These are phyloP conservation scores for Candida nitratophila DNA, from an alignment of 805 yeast genomes.

Conservation along the genomic window DNA sequence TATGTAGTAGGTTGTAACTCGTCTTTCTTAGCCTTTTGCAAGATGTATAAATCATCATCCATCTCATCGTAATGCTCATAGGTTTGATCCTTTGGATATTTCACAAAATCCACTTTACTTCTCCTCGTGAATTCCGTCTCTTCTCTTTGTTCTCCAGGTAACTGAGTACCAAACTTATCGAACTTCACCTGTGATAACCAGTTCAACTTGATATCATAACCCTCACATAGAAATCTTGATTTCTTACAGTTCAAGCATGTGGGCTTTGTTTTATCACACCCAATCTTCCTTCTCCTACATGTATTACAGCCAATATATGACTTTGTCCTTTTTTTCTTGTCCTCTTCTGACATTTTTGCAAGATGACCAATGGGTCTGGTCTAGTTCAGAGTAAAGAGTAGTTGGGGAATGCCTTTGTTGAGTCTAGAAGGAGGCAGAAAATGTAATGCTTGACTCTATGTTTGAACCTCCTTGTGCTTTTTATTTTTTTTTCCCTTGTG, in stretches of 20 bases:
- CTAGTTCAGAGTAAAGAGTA: too few species aligned
- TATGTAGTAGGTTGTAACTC: conserved; percentile 1
- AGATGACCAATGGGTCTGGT: too few species aligned
- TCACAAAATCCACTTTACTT: conserved; percentile 66
- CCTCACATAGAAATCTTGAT: conserved; percentile 66
- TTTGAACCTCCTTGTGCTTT: too few species aligned
- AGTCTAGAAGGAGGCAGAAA: too few species aligned
- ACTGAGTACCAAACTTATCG: conserved; percentile 37
- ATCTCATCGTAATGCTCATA: conserved; percentile 77
- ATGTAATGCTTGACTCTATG: too few species aligned
- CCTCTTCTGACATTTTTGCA: neutral
- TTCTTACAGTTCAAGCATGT: conserved; percentile 63
- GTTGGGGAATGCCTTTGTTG: too few species aligned
- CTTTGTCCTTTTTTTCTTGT: conserved; percentile 40
- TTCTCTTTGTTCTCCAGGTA: conserved; percentile 24
- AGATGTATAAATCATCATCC: conserved; percentile 57
- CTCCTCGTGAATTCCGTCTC: conserved; percentile 55
- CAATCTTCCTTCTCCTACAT: conserved; percentile 71
- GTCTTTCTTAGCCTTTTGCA: conserved; percentile 38
- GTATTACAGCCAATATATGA: conserved; percentile 88
- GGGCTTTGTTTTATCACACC: conserved; percentile 72
- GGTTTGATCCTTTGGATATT: conserved; percentile 49
- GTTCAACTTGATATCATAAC: conserved; percentile 72
- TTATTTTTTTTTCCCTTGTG: too few species aligned
- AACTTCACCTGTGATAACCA: conserved; percentile 62